These are phyloP conservation scores for Parmales sp. DNA, from an alignment of 108 stramenopile species.

Conservation along the genomic window DNA sequence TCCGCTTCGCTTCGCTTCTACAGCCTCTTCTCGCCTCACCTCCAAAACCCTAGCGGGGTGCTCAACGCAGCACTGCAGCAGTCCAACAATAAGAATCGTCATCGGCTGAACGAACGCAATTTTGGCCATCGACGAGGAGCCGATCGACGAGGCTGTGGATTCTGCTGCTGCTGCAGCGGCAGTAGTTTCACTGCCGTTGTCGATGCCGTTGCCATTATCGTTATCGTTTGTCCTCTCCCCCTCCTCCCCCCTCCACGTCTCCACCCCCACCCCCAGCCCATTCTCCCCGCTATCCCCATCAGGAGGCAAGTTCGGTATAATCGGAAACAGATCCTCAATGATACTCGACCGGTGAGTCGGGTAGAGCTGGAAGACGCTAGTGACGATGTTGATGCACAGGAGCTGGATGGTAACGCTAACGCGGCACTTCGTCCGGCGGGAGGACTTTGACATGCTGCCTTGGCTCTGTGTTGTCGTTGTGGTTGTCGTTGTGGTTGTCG, in stretches of 20 bases:
- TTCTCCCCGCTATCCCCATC: conserved; percentile 64
- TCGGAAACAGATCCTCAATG: conserved; percentile 77
- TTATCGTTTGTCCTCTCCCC: neutral
- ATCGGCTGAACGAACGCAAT: too few species aligned
- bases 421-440: conserved; percentile 42
- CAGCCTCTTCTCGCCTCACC: too few species aligned
- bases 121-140: too few species aligned
- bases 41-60: too few species aligned
- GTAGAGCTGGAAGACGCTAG: conserved; percentile 60
- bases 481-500: conserved; percentile 19
- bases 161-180: neutral
- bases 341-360: conserved; percentile 65
- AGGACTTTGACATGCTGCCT: conserved; percentile 35
- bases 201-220: neutral
- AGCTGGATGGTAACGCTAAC: conserved; percentile 46
- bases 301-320: conserved; percentile 73
- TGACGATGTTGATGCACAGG: conserved; percentile 52
- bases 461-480: conserved; percentile 17
- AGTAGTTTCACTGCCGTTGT: neutral
- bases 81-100: too few species aligned
- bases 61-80: too few species aligned
- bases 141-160: too few species aligned
- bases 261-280: conserved; percentile 44
- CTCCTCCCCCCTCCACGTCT: neutral
- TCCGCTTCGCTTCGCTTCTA: too few species aligned